Conservation (phyloP, 805 yeast species). For the Diddensiella transvaalensis region DNA sequence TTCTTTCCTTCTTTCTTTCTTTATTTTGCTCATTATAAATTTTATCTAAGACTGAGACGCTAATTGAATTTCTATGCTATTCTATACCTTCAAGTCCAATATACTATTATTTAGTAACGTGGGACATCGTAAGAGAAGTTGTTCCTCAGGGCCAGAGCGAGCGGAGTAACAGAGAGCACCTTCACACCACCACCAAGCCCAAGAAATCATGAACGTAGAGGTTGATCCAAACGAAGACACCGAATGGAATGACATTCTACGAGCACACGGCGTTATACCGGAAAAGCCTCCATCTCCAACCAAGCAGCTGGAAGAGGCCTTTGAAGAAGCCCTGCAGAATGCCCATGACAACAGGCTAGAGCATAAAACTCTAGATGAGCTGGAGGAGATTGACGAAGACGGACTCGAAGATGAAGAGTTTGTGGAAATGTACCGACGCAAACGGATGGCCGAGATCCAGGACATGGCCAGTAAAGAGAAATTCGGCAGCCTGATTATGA, state of each 20-base stretch:
- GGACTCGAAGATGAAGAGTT: constrained; percentile 83
- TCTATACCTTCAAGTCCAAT: too few relatives aligned
- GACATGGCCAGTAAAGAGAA: constrained; percentile 51
- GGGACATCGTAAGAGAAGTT: too few relatives aligned
- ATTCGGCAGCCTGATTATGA: constrained; percentile 74
- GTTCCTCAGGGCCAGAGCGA: too few relatives aligned
- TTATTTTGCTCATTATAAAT: too few relatives aligned
- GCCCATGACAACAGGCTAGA: constrained; percentile 85
- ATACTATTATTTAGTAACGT: too few relatives aligned
- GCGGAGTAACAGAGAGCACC: too few relatives aligned
- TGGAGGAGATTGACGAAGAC: constrained; percentile 85
- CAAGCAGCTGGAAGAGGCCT: constrained; percentile 78
- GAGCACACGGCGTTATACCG: constrained; percentile 89
- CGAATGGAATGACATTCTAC: constrained; percentile 95
- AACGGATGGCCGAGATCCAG: constrained; percentile 71
- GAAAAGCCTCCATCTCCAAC: constrained; percentile 88
- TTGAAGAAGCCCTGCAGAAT: constrained; percentile 72
- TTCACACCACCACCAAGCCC: too few relatives aligned
- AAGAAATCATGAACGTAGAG: constrained; percentile 48
- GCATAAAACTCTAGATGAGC: constrained; percentile 68
- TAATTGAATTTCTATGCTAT: not conserved
- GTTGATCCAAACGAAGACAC: constrained; percentile 96
- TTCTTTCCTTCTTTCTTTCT: too few relatives aligned
- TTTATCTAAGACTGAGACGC: not conserved
- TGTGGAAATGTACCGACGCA: constrained; percentile 67